Evolutionary conservation across 2,329 filamentous ascomycete genomes (phyloP).

Genomic region (Ascochyta koolunga): DNA sequence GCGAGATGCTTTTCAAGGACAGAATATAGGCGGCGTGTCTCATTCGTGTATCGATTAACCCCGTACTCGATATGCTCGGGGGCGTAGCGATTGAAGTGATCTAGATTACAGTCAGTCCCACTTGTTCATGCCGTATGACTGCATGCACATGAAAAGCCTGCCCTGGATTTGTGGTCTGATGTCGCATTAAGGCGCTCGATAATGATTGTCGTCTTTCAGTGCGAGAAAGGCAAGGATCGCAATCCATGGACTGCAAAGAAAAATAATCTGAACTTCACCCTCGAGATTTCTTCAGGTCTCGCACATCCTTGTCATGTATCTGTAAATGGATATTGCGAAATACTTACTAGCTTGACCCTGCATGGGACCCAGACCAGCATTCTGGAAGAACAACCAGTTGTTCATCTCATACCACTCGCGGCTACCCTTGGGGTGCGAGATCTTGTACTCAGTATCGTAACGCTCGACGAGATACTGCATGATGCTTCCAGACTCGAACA

Average conservation of each 20-base stretch:
- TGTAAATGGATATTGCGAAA: background rate
- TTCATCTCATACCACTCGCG: slow-evolving; percentile 79
- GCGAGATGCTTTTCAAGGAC: slow-evolving; percentile 75
- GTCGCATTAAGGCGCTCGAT: too few relatives aligned
- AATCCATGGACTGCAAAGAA: background rate
- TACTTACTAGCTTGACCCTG: slow-evolving; percentile 68
- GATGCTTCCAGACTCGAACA: slow-evolving; percentile 86
- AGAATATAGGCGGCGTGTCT: slow-evolving; percentile 80
- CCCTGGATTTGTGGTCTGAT: background rate
- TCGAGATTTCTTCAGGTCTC: background rate
- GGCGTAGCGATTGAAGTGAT: slow-evolving; percentile 84
- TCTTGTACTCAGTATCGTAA: slow-evolving; percentile 82
- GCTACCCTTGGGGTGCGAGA: slow-evolving; percentile 75
- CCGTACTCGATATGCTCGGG: slow-evolving; percentile 83
- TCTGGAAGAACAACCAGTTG: slow-evolving; percentile 74
- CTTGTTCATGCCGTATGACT: background rate
- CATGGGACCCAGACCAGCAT: slow-evolving; percentile 82
- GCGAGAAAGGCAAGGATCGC: background rate
- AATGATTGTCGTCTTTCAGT: background rate
- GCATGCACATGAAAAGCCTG: background rate
- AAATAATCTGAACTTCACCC: background rate
- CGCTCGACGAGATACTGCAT: slow-evolving; percentile 82
- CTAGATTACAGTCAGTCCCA: slow-evolving; percentile 42
- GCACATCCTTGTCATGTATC: background rate
- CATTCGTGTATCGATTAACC: slow-evolving; percentile 80